phyloP scores from a whole-genome alignment of 306 rosid genomes.

The Erythrophleum fordii region DNA sequence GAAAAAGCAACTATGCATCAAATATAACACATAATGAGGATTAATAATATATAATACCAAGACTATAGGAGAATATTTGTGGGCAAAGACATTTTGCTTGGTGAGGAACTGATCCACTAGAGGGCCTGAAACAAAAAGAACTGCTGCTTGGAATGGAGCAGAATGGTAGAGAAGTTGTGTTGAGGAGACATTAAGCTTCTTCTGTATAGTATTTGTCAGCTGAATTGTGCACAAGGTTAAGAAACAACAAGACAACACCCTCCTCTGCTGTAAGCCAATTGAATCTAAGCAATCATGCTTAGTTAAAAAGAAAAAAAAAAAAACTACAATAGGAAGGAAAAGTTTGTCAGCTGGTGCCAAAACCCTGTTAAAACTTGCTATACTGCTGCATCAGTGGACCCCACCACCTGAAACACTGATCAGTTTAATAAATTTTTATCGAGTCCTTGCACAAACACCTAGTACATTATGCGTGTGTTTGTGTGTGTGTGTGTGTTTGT shows the following conservation, averaged over 20 bases:
- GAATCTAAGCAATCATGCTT: slow-evolving; percentile 14
- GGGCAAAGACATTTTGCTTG: slow-evolving; percentile 79
- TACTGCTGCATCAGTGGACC: too few relatives aligned
- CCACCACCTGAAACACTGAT: background rate
- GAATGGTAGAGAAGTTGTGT: slow-evolving; percentile 95
- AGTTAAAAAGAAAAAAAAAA: background rate
- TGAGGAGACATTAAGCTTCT: slow-evolving; percentile 91
- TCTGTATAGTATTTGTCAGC: slow-evolving; percentile 98
- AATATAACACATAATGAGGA: background rate
- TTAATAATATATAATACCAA: slow-evolving; percentile 45
- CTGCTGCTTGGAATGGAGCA: slow-evolving; percentile 97
- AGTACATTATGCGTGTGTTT: background rate
- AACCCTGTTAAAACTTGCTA: background rate
- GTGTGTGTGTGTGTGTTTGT: background rate
- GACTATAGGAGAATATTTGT: slow-evolving; percentile 76
- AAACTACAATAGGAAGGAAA: background rate
- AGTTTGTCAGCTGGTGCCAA: too few relatives aligned
- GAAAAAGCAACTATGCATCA: background rate
- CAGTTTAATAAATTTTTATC: background rate
- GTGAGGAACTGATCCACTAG: slow-evolving; percentile 83
- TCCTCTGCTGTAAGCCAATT: background rate
- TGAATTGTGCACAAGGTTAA: slow-evolving; percentile 59
- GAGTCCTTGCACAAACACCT: background rate
- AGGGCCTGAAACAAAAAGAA: slow-evolving; percentile 96
- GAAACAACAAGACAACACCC: slow-evolving; percentile 24